Evolutionary conservation across 495 filamentous ascomycete genomes (phyloP).

Genomic region (Pyrenula massariospora): DNA sequence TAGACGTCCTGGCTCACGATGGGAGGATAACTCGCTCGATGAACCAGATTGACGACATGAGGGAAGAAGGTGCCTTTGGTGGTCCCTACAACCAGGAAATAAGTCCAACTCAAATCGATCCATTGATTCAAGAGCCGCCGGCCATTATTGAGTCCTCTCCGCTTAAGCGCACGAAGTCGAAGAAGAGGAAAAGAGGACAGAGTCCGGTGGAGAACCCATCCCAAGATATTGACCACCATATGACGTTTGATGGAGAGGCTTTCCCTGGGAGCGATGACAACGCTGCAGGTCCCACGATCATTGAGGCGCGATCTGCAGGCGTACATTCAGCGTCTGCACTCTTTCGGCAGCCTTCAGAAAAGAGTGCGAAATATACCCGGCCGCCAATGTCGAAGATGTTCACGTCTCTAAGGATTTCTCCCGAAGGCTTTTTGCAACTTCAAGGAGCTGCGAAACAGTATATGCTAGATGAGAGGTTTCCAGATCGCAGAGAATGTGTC

Average conservation of each 20-base stretch:
- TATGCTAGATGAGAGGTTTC: constrained; percentile 46
- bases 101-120: not conserved
- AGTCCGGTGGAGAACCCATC: not conserved
- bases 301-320: constrained; percentile 36
- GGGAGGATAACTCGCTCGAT: not conserved
- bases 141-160: not conserved
- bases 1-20: not conserved
- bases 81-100: not conserved
- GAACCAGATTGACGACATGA: not conserved
- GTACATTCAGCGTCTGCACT: constrained; percentile 47
- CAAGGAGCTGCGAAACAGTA: constrained; percentile 48
- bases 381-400: constrained; percentile 53
- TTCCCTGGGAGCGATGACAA: constrained; percentile 23
- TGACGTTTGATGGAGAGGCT: constrained; percentile 8
- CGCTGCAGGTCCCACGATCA: constrained; percentile 10
- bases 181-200: constrained; percentile 6
- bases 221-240: not conserved
- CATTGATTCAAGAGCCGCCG: not conserved
- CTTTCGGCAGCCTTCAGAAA: constrained; percentile 38
- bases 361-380: constrained; percentile 45
- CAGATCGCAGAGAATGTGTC: constrained; percentile 47
- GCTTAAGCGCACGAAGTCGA: not conserved
- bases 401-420: constrained; percentile 40
- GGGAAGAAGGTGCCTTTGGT: not conserved
- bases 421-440: constrained; percentile 47